These are phyloP conservation scores for Lotus japonicus DNA, from an alignment of 306 rosid genomes.

Conservation along the genomic window DNA sequence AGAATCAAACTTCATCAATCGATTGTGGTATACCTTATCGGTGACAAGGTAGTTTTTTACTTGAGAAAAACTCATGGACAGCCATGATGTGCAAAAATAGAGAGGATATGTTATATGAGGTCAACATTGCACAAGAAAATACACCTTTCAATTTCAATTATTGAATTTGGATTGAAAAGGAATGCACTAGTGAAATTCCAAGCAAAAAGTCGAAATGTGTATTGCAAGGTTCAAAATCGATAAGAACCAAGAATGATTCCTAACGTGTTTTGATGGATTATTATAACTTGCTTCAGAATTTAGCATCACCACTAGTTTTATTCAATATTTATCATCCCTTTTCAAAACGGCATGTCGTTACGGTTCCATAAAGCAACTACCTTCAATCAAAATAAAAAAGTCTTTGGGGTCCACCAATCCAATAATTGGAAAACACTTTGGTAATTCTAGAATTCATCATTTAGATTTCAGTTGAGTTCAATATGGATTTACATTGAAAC, in stretches of 20 bases:
- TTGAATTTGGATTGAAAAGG: not conserved
- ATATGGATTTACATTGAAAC: too few species aligned
- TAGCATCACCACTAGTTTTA: not conserved
- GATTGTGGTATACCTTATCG: too few species aligned
- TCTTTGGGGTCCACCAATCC: not conserved
- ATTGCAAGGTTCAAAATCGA: not conserved
- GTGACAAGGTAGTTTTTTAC: not conserved
- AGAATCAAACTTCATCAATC: too few species aligned
- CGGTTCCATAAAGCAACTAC: not conserved
- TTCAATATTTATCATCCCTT: not conserved
- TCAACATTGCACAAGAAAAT: not conserved
- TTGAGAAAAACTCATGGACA: not conserved
- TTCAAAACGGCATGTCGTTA: not conserved
- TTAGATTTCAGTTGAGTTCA: too few species aligned
- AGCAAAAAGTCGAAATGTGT: not conserved
- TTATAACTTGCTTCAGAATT: not conserved
- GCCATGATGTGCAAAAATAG: not conserved
- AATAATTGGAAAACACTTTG: not conserved
- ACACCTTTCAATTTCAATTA: not conserved
- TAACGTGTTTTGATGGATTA: constrained; percentile 8
- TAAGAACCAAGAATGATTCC: constrained; percentile 1
- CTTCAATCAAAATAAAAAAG: not conserved
- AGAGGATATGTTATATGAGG: not conserved
- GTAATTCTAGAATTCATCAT: too few species aligned
- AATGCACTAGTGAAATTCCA: not conserved